Evolutionary conservation across 148 eudicot genomes (phyloP).

Genomic region (Camellia lanceoleosa): DNA sequence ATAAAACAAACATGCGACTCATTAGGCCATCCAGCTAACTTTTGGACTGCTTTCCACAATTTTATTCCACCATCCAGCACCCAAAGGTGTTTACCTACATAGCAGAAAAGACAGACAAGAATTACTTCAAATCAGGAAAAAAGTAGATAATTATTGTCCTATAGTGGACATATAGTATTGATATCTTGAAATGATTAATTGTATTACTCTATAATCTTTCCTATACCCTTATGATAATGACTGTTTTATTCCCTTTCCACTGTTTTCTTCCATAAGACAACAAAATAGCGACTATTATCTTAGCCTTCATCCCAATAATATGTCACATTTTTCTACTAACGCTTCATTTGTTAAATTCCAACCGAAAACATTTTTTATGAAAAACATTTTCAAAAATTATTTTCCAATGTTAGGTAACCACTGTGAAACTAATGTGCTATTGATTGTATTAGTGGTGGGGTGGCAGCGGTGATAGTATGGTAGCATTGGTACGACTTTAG

Average conservation of each 20-base stretch:
- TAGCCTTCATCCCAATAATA: not conserved
- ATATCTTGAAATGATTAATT: not conserved
- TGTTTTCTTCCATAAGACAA: not conserved
- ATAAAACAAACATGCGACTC: conserved; percentile 11
- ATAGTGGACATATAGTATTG: not conserved
- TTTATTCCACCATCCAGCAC: conserved; percentile 13
- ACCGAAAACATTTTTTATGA: too few species aligned
- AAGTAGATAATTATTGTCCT: not conserved
- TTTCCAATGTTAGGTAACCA: too few species aligned
- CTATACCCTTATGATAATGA: not conserved
- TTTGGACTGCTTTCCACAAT: not conserved
- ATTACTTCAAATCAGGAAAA: not conserved
- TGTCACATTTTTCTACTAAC: not conserved
- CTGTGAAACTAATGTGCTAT: too few species aligned
- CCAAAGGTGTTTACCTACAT: conserved; percentile 13
- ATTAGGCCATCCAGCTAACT: conserved; percentile 7
- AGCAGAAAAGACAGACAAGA: not conserved
- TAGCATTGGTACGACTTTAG: too few species aligned
- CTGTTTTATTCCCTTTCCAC: not conserved
- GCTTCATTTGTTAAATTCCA: too few species aligned
- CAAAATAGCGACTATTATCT: not conserved
- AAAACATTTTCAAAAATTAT: too few species aligned
- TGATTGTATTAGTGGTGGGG: too few species aligned
- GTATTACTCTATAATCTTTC: not conserved
- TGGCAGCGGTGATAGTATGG: too few species aligned